Base-by-base conservation (phyloP, 495 filamentous ascomycete species). In the Stereocaulon alpinum region DNA sequence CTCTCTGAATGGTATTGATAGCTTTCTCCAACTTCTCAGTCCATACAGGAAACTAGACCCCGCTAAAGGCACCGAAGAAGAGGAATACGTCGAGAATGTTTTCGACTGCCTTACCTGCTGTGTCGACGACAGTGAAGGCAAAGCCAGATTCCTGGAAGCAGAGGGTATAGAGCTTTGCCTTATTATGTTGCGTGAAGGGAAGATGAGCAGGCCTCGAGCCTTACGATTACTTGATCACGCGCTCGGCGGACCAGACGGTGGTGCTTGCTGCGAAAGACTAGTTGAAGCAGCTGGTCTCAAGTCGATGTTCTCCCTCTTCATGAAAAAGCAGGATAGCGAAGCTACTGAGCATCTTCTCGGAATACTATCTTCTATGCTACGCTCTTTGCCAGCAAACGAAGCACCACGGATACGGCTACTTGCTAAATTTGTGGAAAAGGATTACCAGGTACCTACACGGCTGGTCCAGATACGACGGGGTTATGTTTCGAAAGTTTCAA, bases 401-500 rank as follows among this genome's bases (percentile, higher is more conserved):
- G 76, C 87, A 1, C 74, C 82, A n/a, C 78, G 93, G 2, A 91
- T 96, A 34, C 80, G 93, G 2, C 80, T 86, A 6, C 78, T 97
- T 0, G 93, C 91, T 4, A 99, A 99, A 66, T 97, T 99, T 69
- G 86, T 94, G 44, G 91, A 96, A 72, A 92, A 87, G 63, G 86
- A 96, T 59, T 96, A 94, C 68, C 87, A 90, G 60, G 94, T 95
- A 72, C 82, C 87, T 14, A 73, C 65, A 11, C 86, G 82, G 65
- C 75, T 95, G 2, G 70, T 93, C 43, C 76, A 77, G 61, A 70
- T 96, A 40, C 76, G 94, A 43, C 74, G 82, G 29, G 86, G 88
- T 15, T 95, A 88, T 70, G 80, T 81, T 0, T 72, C 81, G 0
- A 80, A 82, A 32, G 68, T 97, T 0, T 74, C 66, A 0, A 71